Conservation (phyloP, 2,329 filamentous ascomycete genomes). For the Geosmithia flava region DNA sequence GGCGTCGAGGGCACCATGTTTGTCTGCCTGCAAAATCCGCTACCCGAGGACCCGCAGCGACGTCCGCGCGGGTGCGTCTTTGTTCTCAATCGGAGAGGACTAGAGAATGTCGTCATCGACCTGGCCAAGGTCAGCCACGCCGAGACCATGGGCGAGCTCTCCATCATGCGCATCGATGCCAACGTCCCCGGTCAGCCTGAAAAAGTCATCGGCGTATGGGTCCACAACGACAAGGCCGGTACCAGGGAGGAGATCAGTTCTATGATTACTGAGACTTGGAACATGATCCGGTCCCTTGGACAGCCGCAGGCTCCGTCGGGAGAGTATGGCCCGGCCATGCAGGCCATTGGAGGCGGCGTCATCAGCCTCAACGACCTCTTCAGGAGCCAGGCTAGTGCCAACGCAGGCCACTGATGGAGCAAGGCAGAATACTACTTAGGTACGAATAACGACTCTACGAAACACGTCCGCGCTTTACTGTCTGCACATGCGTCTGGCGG, state of each 20-base stretch:
- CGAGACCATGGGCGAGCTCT: constrained; percentile 45
- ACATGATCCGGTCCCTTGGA: constrained; percentile 17
- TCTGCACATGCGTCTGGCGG: neutral
- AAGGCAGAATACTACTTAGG: neutral
- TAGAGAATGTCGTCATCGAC: constrained; percentile 59
- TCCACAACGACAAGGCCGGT: constrained; percentile 35
- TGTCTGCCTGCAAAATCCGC: constrained; percentile 54
- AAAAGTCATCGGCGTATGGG: constrained; percentile 40
- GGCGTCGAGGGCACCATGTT: constrained; percentile 83
- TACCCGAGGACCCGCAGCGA: constrained; percentile 19
- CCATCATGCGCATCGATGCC: constrained; percentile 32
- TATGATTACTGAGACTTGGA: constrained; percentile 31
- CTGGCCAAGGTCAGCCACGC: constrained; percentile 49
- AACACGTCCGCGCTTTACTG: neutral
- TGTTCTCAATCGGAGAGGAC: constrained; percentile 58
- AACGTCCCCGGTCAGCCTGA: constrained; percentile 15
- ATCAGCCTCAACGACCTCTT: constrained; percentile 34
- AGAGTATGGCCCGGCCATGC: constrained; percentile 27
- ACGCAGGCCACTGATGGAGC: neutral
- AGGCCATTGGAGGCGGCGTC: constrained; percentile 29
- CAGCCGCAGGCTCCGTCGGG: constrained; percentile 14
- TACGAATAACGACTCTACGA: neutral
- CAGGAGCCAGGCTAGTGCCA: constrained; percentile 13
- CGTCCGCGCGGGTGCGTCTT: constrained; percentile 45
- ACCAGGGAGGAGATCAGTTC: constrained; percentile 27